Evolutionary conservation across 805 yeast genomes (phyloP).

Genomic region (Ogataea neopini): DNA sequence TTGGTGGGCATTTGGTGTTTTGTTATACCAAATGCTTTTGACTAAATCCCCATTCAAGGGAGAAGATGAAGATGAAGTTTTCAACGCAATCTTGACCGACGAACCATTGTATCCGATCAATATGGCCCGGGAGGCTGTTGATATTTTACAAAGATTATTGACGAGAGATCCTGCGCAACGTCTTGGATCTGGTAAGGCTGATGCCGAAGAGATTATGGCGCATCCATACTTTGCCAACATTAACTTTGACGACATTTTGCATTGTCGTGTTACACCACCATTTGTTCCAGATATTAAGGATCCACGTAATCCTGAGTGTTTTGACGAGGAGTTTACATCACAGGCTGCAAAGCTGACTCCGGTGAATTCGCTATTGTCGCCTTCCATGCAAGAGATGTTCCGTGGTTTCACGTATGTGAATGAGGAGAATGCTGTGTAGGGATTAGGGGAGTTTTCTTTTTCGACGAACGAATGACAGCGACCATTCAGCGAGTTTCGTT

Average conservation of each 20-base stretch:
- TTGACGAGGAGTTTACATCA: slow-evolving; percentile 91
- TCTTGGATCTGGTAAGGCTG: slow-evolving; percentile 83
- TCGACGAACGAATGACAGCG: too few relatives aligned
- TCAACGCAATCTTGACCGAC: slow-evolving; percentile 93
- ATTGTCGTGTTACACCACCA: slow-evolving; percentile 78
- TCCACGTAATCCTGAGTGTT: slow-evolving; percentile 89
- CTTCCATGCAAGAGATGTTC: slow-evolving; percentile 92
- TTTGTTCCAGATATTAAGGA: slow-evolving; percentile 83
- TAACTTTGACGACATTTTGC: slow-evolving; percentile 81
- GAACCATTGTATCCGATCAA: slow-evolving; percentile 96
- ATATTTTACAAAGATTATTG: slow-evolving; percentile 84
- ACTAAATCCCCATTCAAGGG: slow-evolving; percentile 98
- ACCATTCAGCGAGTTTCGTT: too few relatives aligned
- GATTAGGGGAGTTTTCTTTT: neutral
- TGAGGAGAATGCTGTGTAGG: slow-evolving; percentile 42
- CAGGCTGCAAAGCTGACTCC: slow-evolving; percentile 96
- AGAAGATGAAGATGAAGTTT: slow-evolving; percentile 83
- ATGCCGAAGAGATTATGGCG: slow-evolving; percentile 91
- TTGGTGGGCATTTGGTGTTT: slow-evolving; percentile 99
- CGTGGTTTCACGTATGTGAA: slow-evolving; percentile 92
- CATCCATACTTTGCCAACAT: slow-evolving; percentile 93
- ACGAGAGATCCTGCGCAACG: slow-evolving; percentile 86
- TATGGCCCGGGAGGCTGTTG: slow-evolving; percentile 96
- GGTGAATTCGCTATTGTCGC: slow-evolving; percentile 80
- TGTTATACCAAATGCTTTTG: slow-evolving; percentile 91